phyloP scores from a whole-genome alignment of 1,284 basidiomycete species.

The Porodaedalea pini region DNA sequence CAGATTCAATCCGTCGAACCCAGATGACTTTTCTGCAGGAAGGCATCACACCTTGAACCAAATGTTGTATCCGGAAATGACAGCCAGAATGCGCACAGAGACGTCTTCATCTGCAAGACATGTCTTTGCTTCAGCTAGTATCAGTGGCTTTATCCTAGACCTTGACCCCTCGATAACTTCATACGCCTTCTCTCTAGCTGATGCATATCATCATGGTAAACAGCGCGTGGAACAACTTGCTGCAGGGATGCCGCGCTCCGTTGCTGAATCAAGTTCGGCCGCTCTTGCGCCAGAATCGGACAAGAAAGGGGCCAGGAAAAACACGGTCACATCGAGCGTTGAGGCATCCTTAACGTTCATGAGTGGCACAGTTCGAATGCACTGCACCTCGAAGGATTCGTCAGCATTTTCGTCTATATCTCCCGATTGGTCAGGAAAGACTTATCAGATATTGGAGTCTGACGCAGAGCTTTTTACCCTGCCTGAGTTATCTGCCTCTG shows the following conservation, averaged over 20 bases:
- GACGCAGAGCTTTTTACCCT: constrained; percentile 67
- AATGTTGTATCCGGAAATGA: constrained; percentile 78
- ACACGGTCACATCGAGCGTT: constrained; percentile 53
- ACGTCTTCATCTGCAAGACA: constrained; percentile 48
- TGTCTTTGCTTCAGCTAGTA: constrained; percentile 66
- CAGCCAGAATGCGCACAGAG: constrained; percentile 66
- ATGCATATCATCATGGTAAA: constrained; percentile 82
- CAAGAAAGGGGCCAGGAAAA: constrained; percentile 21
- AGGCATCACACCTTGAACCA: constrained; percentile 72
- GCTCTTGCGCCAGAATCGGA: constrained; percentile 33
- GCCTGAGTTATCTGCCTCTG: constrained; percentile 81
- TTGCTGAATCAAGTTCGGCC: not conserved
- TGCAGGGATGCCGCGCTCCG: constrained; percentile 41
- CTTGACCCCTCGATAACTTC: constrained; percentile 80
- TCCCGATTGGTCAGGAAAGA: constrained; percentile 38
- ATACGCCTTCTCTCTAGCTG: constrained; percentile 75
- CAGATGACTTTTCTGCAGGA: constrained; percentile 69
- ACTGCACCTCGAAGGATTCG: constrained; percentile 41
- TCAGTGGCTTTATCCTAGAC: constrained; percentile 85
- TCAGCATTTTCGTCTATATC: constrained; percentile 38
- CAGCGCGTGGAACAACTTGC: constrained; percentile 67
- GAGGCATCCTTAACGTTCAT: constrained; percentile 73
- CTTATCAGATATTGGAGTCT: constrained; percentile 44
- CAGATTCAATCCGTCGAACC: constrained; percentile 73
- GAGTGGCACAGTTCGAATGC: constrained; percentile 75